Evolutionary conservation across 176 grass and related monocot species (phyloP).

Genomic region (Otatea glauca): DNA sequence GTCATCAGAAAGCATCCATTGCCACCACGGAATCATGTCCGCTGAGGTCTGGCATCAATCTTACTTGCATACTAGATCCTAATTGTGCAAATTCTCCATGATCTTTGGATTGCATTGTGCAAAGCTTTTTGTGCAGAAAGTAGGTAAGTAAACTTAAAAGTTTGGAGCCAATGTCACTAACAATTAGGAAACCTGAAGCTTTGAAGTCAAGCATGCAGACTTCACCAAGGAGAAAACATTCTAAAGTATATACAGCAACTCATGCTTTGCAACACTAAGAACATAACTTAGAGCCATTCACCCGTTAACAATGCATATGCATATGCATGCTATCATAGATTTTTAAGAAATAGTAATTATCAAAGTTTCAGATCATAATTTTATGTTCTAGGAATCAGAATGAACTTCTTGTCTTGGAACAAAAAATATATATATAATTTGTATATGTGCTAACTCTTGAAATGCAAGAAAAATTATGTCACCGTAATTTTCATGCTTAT

Average conservation of each 20-base stretch:
- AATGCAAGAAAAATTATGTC: not conserved
- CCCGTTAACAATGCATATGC: not conserved
- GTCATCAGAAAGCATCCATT: constrained; percentile 72
- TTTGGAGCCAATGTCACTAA: not conserved
- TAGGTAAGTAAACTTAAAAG: not conserved
- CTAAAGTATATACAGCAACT: constrained; percentile 8
- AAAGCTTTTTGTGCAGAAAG: constrained; percentile 22
- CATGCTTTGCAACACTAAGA: not conserved
- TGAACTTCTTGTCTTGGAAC: not conserved
- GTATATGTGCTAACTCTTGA: not conserved
- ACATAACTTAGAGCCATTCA: constrained; percentile 8
- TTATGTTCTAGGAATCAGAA: not conserved
- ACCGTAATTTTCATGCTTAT: constrained; percentile 13
- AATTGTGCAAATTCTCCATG: constrained; percentile 18
- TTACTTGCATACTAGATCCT: constrained; percentile 17
- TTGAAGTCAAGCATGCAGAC: constrained; percentile 5
- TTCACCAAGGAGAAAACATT: not conserved
- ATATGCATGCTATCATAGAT: not conserved
- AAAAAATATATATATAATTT: not conserved
- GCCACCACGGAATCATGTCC: constrained; percentile 92
- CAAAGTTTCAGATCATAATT: not conserved
- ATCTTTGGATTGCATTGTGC: constrained; percentile 18
- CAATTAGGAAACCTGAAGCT: constrained; percentile 25
- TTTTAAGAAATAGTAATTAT: not conserved
- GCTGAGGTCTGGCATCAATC: constrained; percentile 63